Percentiles rank a stretch among this genome's conserved stretches.
Conservation (phyloP, 31 red algal species). For the Endocladia muricata region DNA sequence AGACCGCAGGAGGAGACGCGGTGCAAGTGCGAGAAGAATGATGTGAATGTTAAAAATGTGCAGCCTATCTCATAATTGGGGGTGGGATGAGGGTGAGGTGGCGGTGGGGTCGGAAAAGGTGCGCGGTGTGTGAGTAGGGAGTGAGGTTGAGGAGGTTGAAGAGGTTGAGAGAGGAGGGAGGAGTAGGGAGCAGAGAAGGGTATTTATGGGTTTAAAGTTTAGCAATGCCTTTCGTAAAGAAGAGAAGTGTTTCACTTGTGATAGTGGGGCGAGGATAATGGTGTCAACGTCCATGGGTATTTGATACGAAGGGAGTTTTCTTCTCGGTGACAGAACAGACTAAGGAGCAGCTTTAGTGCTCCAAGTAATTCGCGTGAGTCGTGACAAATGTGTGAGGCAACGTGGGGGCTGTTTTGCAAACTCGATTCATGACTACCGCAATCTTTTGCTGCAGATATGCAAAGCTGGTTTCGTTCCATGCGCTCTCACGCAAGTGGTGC, state of each 20-base stretch:
- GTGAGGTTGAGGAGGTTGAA: conserved; percentile 76
- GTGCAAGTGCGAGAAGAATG: conserved; percentile 25
- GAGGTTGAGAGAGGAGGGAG: conserved; percentile 83
- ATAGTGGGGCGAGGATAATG: no score
- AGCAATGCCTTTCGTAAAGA: not conserved
- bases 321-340: not conserved
- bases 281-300: not conserved
- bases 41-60: not conserved
- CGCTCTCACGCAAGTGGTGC: no score
- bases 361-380: no score
- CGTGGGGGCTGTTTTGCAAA: no score
- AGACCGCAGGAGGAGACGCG: conserved; percentile 30
- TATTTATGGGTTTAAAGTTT: conserved; percentile 42
- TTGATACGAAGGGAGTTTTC: no score
- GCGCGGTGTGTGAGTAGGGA: not conserved
- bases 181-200: conserved; percentile 71
- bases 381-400: no score
- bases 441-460: no score
- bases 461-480: no score
- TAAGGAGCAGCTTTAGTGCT: not conserved
- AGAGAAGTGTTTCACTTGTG: not conserved
- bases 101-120: no score
- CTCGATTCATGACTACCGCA: no score
- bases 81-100: no score
- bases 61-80: no score